Base-by-base conservation (phyloP, 768 basidiomycete genomes). In the Naematelia encephala region DNA sequence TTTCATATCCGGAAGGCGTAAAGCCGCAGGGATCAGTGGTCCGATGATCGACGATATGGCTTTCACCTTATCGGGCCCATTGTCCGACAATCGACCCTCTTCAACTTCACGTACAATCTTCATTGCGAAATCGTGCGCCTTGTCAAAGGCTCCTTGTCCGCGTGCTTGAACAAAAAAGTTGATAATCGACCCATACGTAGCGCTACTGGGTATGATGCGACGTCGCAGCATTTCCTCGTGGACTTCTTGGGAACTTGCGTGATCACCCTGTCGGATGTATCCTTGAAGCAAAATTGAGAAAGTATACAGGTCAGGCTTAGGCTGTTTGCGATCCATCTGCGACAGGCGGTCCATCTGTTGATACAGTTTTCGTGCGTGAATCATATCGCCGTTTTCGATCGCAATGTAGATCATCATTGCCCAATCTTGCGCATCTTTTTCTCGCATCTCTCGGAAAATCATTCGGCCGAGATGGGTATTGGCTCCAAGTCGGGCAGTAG, bases 401-500 rank as follows among this genome's bases (percentile, higher is more conserved):
- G 91, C 88, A 0, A 88, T 87, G 70, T 89, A 88, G 30, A 92
- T 84, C 50, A 91, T 79, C 47, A 88, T 79, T 1, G 87, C 81
- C 73, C 87, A 94, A 0, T 88, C 86, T 65, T 82, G 80, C 3
- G 66, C 74, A 27, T 47, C 53, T 0, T 68, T 64, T 12, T 67
- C 61, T 2, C 56, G 13, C 23, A 76, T 67, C 3, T 56, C 16
- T 45, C 81, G 78, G 77, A 91, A 91, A 30, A 89, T 69, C 3
- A 79, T 74, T 25, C 83, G 79, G 42, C 91, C 86, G 25, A 84
- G 73, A 28, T 76, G 74, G 65, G 87, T 88, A 0, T 92, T 90
- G 1, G 89, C 84, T 23, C 88, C 90, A 30, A 89, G 82, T 48
- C 87, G 80, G 54, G 94, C 83, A 68, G 90, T 88, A 1, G 90